Conservation (phyloP, 805 yeast genomes). For the Saturnispora serradocipensis region DNA sequence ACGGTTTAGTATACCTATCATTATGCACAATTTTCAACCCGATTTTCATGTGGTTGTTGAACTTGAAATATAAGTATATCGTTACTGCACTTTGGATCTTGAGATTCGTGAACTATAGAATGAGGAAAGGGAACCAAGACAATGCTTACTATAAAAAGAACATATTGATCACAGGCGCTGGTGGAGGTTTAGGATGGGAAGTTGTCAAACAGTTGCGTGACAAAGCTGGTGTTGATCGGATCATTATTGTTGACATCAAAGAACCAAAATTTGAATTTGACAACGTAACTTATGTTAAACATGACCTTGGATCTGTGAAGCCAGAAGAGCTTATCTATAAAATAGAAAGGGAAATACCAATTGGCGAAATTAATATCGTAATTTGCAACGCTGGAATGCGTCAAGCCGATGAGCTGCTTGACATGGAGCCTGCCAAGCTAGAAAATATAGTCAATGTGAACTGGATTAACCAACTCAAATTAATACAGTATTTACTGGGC, state of each 20-base stretch:
- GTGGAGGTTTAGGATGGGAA: slow-evolving; percentile 40
- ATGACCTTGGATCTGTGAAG: slow-evolving; percentile 17
- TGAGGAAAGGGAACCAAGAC: not conserved
- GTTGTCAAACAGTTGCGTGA: slow-evolving; percentile 21
- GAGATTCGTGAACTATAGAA: slow-evolving; percentile 13
- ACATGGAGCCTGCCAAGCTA: slow-evolving; percentile 20
- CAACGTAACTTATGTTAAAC: slow-evolving; percentile 19
- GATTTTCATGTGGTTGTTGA: slow-evolving; percentile 7
- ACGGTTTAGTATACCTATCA: slow-evolving; percentile 7
- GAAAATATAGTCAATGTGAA: slow-evolving; percentile 32
- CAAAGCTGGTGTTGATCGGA: slow-evolving; percentile 11
- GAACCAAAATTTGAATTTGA: slow-evolving; percentile 10
- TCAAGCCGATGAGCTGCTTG: slow-evolving; percentile 26
- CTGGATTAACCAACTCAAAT: slow-evolving; percentile 34
- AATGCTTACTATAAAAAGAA: not conserved
- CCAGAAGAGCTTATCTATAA: slow-evolving; percentile 18
- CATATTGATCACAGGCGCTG: slow-evolving; percentile 36
- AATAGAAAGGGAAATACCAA: slow-evolving; percentile 12
- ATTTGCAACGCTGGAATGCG: slow-evolving; percentile 45
- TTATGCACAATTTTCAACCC: slow-evolving; percentile 12
- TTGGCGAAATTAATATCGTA: slow-evolving; percentile 23
- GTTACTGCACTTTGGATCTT: slow-evolving; percentile 16
- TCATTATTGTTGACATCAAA: slow-evolving; percentile 28
- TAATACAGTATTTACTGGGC: slow-evolving; percentile 25
- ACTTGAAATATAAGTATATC: slow-evolving; percentile 1